phyloP scores from a whole-genome alignment of 768 basidiomycete genomes.

The Suillus luteus region DNA sequence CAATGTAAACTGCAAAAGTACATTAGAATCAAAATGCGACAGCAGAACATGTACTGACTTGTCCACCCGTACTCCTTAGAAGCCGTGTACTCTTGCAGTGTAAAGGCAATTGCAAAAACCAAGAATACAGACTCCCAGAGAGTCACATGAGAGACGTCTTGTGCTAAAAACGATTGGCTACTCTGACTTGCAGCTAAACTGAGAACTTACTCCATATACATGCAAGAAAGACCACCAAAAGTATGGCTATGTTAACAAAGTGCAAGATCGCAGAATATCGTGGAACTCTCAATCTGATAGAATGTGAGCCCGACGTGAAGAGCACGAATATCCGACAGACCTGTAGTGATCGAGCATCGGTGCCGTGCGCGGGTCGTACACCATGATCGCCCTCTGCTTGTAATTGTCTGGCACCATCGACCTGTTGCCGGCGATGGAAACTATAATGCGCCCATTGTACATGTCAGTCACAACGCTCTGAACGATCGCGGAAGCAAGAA shows the following conservation, averaged over 20 bases:
- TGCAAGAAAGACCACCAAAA: slow-evolving; percentile 69
- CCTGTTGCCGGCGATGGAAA: slow-evolving; percentile 58
- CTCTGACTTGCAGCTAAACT: slow-evolving; percentile 6
- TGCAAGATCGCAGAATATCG: slow-evolving; percentile 78
- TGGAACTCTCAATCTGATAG: slow-evolving; percentile 74
- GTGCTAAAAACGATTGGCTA: slow-evolving; percentile 44
- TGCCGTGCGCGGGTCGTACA: slow-evolving; percentile 66
- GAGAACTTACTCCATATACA: slow-evolving; percentile 67
- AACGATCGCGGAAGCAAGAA: slow-evolving; percentile 79
- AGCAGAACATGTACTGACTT: slow-evolving; percentile 52
- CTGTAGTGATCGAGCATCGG: slow-evolving; percentile 87
- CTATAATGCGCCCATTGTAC: slow-evolving; percentile 76
- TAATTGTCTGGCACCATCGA: slow-evolving; percentile 91
- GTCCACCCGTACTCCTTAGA: slow-evolving; percentile 87
- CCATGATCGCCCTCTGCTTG: slow-evolving; percentile 71
- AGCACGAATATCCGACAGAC: slow-evolving; percentile 31
- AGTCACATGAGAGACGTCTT: slow-evolving; percentile 51
- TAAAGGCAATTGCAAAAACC: slow-evolving; percentile 74
- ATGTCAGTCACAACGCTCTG: slow-evolving; percentile 90
- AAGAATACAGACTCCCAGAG: slow-evolving; percentile 74
- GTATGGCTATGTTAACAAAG: slow-evolving; percentile 71
- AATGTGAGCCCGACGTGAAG: slow-evolving; percentile 11
- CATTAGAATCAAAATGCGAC: slow-evolving; percentile 10
- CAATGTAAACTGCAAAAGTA: slow-evolving; percentile 65
- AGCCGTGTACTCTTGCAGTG: slow-evolving; percentile 85